These are phyloP conservation scores for Royoungia palumana DNA, from an alignment of 768 basidiomycete genomes.

Conservation along the genomic window DNA sequence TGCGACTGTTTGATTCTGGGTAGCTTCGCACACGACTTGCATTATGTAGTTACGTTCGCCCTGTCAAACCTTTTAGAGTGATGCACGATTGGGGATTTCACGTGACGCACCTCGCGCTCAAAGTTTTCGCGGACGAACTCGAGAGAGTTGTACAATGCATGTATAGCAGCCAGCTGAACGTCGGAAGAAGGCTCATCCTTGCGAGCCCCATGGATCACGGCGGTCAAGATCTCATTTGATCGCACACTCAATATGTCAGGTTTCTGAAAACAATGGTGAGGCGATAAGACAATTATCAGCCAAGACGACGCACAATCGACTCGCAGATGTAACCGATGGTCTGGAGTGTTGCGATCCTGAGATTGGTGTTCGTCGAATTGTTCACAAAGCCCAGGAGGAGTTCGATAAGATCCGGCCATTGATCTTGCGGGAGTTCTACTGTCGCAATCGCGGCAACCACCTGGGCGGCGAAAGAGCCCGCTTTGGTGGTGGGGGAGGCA, in stretches of 20 bases:
- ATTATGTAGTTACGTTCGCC: slow-evolving; percentile 99
- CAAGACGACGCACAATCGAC: slow-evolving; percentile 67
- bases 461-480: slow-evolving; percentile 86
- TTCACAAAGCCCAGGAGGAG: slow-evolving; percentile 85
- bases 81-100: background rate
- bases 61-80: slow-evolving; percentile 39
- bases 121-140: slow-evolving; percentile 99
- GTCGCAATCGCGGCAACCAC: slow-evolving; percentile 93
- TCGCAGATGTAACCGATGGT: slow-evolving; percentile 98
- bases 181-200: slow-evolving; percentile 91
- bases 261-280: slow-evolving; percentile 51
- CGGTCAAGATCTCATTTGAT: slow-evolving; percentile 96
- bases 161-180: slow-evolving; percentile 90
- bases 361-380: slow-evolving; percentile 62
- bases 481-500: slow-evolving; percentile 64
- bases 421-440: slow-evolving; percentile 82
- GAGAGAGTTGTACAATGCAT: slow-evolving; percentile 90
- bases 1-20: slow-evolving; percentile 71
- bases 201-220: slow-evolving; percentile 95
- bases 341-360: slow-evolving; percentile 86
- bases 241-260: slow-evolving; percentile 85
- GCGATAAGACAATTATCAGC: slow-evolving; percentile 2
- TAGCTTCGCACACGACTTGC: slow-evolving; percentile 99
- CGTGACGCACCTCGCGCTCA: slow-evolving; percentile 78
- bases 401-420: slow-evolving; percentile 91